Evolutionary conservation across 1,284 basidiomycete genomes (phyloP).

Genomic region (Tremellales sp.): DNA sequence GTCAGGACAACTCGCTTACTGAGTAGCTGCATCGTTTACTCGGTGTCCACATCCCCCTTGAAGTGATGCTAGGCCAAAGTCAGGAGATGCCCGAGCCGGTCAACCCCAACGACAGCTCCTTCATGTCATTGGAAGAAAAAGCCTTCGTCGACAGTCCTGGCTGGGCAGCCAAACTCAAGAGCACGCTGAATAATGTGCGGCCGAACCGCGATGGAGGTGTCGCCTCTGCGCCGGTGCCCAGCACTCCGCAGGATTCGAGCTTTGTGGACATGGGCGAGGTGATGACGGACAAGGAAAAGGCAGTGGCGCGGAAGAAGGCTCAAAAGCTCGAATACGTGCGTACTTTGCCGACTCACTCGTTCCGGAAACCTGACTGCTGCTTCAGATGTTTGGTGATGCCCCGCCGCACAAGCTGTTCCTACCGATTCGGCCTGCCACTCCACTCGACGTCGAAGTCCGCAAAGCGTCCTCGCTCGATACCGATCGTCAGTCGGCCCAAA

Average conservation of each 20-base stretch:
- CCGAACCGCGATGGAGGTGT: too few relatives aligned
- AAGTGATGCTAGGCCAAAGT: not conserved
- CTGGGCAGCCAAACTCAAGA: not conserved
- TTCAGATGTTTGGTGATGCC: slow-evolving; percentile 27
- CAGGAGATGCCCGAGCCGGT: not conserved
- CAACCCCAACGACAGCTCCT: slow-evolving; percentile 7
- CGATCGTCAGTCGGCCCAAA: not conserved
- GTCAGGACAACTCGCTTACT: not conserved
- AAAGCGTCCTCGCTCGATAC: not conserved
- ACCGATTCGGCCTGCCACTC: not conserved
- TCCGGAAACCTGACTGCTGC: too few relatives aligned
- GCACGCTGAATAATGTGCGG: too few relatives aligned
- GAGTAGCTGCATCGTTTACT: slow-evolving; percentile 26
- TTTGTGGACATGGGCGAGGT: slow-evolving; percentile 17
- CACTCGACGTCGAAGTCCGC: not conserved
- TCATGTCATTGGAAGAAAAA: slow-evolving; percentile 9
- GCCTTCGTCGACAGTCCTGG: not conserved
- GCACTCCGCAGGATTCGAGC: slow-evolving; percentile 10
- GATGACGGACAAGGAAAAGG: slow-evolving; percentile 16
- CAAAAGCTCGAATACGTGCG: slow-evolving; percentile 33
- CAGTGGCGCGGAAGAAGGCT: slow-evolving; percentile 19
- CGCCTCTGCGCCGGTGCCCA: too few relatives aligned
- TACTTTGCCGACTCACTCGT: too few relatives aligned
- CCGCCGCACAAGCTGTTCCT: slow-evolving; percentile 24
- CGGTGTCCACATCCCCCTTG: slow-evolving; percentile 20